A percentile compares a stretch with the other conserved stretches of the same genome.
phyloP scores from a whole-genome alignment of 495 filamentous ascomycete genomes.

The Lasiosphaeris hirsuta region DNA sequence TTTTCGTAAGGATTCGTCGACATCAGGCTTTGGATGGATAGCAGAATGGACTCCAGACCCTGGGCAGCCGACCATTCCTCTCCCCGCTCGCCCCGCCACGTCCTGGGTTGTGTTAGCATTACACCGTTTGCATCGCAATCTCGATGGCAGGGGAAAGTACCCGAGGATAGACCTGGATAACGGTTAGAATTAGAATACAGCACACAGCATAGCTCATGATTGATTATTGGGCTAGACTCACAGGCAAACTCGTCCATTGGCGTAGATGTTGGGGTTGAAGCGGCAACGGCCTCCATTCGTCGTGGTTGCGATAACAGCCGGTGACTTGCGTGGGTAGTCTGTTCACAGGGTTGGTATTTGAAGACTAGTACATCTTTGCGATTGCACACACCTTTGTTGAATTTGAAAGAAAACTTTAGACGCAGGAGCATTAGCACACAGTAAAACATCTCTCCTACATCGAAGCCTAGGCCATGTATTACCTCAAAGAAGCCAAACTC shows the following conservation, averaged over 20 bases:
- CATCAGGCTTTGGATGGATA: slow-evolving; percentile 96
- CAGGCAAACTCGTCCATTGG: slow-evolving; percentile 87
- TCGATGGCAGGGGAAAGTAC: slow-evolving; percentile 44
- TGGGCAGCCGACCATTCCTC: slow-evolving; percentile 97
- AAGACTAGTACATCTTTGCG: neutral
- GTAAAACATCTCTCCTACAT: neutral
- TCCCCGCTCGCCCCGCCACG: slow-evolving; percentile 83
- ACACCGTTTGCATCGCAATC: neutral
- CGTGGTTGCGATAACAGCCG: slow-evolving; percentile 69
- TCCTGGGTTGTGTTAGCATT: slow-evolving; percentile 54
- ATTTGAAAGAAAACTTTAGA: slow-evolving; percentile 60
- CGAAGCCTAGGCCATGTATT: neutral
- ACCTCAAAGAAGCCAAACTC: slow-evolving; percentile 98
- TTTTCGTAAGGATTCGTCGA: slow-evolving; percentile 93
- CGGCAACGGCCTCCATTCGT: slow-evolving; percentile 84
- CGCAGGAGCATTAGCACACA: slow-evolving; percentile 21
- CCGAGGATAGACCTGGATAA: slow-evolving; percentile 79
- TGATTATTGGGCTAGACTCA: slow-evolving; percentile 37
- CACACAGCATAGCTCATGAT: neutral
- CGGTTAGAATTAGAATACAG: slow-evolving; percentile 23
- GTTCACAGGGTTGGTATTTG: neutral
- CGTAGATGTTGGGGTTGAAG: slow-evolving; percentile 97
- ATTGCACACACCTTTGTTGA: slow-evolving; percentile 55
- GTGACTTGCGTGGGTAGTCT: slow-evolving; percentile 89
- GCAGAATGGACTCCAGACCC: slow-evolving; percentile 86